Evolutionary conservation across 2,329 filamentous ascomycete genomes (phyloP).

Genomic region (Claviceps paspali): DNA sequence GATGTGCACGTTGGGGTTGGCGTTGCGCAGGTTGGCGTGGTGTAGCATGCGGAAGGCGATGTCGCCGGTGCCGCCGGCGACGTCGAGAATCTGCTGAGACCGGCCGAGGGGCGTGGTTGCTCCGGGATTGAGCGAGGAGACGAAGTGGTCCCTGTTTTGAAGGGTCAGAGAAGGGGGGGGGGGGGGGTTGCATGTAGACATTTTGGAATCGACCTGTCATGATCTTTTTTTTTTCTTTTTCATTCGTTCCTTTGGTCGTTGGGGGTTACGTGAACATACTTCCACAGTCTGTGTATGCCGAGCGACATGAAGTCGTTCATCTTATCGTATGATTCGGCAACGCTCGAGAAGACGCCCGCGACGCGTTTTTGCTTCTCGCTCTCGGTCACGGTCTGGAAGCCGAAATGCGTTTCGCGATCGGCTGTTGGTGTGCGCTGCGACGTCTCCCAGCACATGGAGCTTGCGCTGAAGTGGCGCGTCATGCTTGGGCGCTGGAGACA

Average conservation of each 20-base stretch:
- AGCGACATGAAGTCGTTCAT: conserved; percentile 99
- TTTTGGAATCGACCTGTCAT: neutral
- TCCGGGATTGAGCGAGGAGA: conserved; percentile 78
- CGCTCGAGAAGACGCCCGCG: conserved; percentile 82
- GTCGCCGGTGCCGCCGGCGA: conserved; percentile 92
- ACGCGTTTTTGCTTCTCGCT: conserved; percentile 59
- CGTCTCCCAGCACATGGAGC: conserved; percentile 11
- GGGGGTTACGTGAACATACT: conserved; percentile 38
- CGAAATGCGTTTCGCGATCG: conserved; percentile 69
- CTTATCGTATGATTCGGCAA: conserved; percentile 84
- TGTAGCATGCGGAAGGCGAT: conserved; percentile 94
- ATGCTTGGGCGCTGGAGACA: conserved; percentile 6
- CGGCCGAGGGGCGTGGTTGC: conserved; percentile 28
- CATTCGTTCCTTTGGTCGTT: neutral
- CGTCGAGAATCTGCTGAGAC: conserved; percentile 70
- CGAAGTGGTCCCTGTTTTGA: conserved; percentile 67
- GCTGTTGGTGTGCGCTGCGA: conserved; percentile 13
- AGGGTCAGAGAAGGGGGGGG: neutral
- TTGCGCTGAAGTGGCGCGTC: conserved; percentile 15
- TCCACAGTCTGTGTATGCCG: conserved; percentile 93
- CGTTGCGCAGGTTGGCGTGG: conserved; percentile 66
- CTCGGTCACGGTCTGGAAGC: conserved; percentile 73
- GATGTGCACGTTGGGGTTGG: conserved; percentile 63
- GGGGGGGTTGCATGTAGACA: no score
- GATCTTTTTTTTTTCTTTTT: neutral